phyloP scores from a whole-genome alignment of 2,329 filamentous ascomycete species.

The Gaeumannomyces sp. region DNA sequence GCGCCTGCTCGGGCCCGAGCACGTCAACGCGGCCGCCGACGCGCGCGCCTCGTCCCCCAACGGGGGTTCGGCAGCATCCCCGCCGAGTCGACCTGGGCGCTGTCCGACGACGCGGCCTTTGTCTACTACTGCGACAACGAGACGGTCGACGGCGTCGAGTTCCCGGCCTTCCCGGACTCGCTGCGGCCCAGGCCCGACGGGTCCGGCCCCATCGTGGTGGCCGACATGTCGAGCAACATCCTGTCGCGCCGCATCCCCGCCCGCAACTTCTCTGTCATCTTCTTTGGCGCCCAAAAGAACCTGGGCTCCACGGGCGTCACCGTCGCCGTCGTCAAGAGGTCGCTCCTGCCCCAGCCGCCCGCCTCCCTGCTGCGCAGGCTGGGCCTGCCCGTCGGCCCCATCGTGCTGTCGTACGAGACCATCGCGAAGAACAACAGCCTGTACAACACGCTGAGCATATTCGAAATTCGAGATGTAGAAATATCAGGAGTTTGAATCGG shows the following conservation, averaged over 20 bases:
- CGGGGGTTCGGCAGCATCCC: slow-evolving; percentile 87
- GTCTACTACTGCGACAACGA: slow-evolving; percentile 94
- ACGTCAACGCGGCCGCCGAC: slow-evolving; percentile 63
- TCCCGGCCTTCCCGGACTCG: slow-evolving; percentile 62
- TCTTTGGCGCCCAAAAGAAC: slow-evolving; percentile 95
- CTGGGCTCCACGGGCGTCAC: slow-evolving; percentile 81
- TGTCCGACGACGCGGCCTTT: slow-evolving; percentile 63
- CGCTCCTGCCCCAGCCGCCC: slow-evolving; percentile 66
- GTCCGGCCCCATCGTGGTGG: slow-evolving; percentile 70
- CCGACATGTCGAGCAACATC: slow-evolving; percentile 94
- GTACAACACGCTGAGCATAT: slow-evolving; percentile 94
- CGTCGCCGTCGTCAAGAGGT: slow-evolving; percentile 78
- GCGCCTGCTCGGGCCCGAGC: slow-evolving; percentile 67
- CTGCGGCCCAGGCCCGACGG: slow-evolving; percentile 50
- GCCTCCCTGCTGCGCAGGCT: slow-evolving; percentile 66
- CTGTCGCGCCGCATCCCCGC: slow-evolving; percentile 73
- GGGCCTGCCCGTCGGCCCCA: slow-evolving; percentile 69
- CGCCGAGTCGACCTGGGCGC: slow-evolving; percentile 67
- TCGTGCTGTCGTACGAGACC: slow-evolving; percentile 75
- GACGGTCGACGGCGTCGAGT: slow-evolving; percentile 90
- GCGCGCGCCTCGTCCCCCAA: slow-evolving; percentile 32
- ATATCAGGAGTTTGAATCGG: no score
- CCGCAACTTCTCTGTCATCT: slow-evolving; percentile 74
- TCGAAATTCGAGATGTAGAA: no score
- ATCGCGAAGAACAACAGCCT: slow-evolving; percentile 90